Evolutionary conservation across 352 stramenopile genomes (phyloP).

Genomic region (Phytopythium oedochilum): DNA sequence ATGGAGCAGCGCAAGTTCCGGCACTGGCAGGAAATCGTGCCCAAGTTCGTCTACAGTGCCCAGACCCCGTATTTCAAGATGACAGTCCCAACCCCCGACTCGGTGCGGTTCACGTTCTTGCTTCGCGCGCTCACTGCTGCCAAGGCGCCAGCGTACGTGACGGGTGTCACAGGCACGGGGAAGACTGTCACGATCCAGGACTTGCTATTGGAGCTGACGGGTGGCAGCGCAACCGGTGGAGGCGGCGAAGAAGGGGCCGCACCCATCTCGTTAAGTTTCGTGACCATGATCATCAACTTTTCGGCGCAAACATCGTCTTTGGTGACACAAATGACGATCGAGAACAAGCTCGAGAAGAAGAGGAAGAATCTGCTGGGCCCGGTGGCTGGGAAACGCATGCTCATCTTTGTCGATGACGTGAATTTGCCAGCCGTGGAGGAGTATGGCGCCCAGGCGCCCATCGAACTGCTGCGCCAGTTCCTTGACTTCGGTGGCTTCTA

Average conservation of each 20-base stretch:
- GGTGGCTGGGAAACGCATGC: conserved; percentile 79
- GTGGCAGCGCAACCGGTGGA: conserved; percentile 7
- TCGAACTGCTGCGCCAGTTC: conserved; percentile 94
- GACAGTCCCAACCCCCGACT: conserved; percentile 72
- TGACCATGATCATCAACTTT: conserved; percentile 89
- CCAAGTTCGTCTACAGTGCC: conserved; percentile 60
- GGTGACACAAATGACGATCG: conserved; percentile 88
- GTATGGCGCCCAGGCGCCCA: conserved; percentile 92
- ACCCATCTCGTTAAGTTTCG: conserved; percentile 36
- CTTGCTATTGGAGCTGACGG: conserved; percentile 52
- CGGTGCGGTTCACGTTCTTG: conserved; percentile 63
- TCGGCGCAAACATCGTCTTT: conserved; percentile 89
- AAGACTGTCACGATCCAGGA: conserved; percentile 89
- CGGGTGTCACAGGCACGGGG: conserved; percentile 84
- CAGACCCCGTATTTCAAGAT: conserved; percentile 74
- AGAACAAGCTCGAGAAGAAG: conserved; percentile 95
- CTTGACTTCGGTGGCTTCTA: conserved; percentile 96
- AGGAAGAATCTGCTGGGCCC: conserved; percentile 92
- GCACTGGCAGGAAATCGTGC: conserved; percentile 58
- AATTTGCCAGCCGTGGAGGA: conserved; percentile 93
- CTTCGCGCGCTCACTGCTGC: conserved; percentile 46
- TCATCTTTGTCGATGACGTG: conserved; percentile 96
- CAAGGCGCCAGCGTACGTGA: conserved; percentile 85
- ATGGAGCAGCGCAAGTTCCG: conserved; percentile 37
- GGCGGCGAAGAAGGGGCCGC: conserved; percentile 17